Base-by-base conservation (phyloP, 2,329 filamentous ascomycete genomes). In the Penicillium sp. region DNA sequence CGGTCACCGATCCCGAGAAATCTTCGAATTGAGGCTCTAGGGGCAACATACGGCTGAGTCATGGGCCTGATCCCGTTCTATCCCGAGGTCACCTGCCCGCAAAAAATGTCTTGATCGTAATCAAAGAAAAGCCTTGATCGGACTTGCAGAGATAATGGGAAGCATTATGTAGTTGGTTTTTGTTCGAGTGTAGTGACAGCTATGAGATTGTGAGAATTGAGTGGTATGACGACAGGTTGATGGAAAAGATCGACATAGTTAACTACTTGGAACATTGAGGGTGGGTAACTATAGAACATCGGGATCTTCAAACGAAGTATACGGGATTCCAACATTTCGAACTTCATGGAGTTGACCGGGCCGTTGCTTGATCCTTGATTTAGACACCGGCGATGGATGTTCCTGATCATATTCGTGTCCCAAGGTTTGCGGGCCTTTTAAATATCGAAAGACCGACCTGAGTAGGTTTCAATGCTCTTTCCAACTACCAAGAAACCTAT, bases 131-230 rank as follows among this genome's bases (percentile, higher is more conserved):
- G 8, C 12, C 8, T 14, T 60, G 58, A 51, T 49, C 22, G 22
- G 25, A 35, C 56, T 36, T 48, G 39, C 13, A 51, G 44, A 22
- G 56, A 61, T 63, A 69, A 66, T 68, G 65, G 66, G 63, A 58
- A 66, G 57, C 11, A 36, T 19, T 34, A 56, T 50, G 4, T 19
- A 46, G 7, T 37, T 52, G 56, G 45, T 68, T 68, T 44, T 59
- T 64, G 56, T 66, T 67, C 41, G 39, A 25, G 28, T 3, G 12
- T 3, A 14, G 6, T 16, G 19, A n/a, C 5, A 12, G 13, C 4
- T 9, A 13, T 4, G 19, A n/a, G 30, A 13, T 13, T n/a, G 27
- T 22, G 18, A 34, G 9, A 6, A 22, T 1, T 27, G 39, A 44
- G 37, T 36, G 29, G 16, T 46, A 22, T 28, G 19, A 35, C 47